These are phyloP conservation scores for Vicia villosa DNA, from an alignment of 306 rosid genomes.

Conservation along the genomic window DNA sequence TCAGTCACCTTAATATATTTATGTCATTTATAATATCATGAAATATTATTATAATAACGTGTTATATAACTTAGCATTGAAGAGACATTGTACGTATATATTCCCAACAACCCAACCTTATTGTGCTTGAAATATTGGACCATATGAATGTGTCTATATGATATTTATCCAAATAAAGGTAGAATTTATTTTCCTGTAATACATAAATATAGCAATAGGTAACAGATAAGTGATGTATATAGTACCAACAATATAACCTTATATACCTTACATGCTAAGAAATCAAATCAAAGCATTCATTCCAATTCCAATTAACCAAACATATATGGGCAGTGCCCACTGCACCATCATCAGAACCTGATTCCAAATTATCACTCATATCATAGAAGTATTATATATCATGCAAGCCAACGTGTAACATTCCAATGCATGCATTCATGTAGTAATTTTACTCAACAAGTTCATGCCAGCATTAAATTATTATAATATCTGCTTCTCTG, in stretches of 20 bases:
- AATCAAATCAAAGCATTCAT: not conserved
- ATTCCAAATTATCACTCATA: conserved; percentile 14
- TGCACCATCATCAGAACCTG: conserved; percentile 24
- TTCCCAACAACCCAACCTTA: too few species aligned
- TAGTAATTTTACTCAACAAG: conserved; percentile 4
- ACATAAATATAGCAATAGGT: conserved; percentile 2
- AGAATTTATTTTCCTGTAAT: not conserved
- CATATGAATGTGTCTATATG: too few species aligned
- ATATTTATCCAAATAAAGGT: too few species aligned
- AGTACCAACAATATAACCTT: not conserved
- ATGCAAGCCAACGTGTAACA: conserved; percentile 7
- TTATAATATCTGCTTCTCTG: too few species aligned
- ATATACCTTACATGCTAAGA: conserved; percentile 29
- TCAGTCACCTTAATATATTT: not conserved
- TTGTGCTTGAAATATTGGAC: too few species aligned
- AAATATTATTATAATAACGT: not conserved
- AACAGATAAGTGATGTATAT: conserved; percentile 10
- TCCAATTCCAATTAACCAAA: not conserved
- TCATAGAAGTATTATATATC: not conserved
- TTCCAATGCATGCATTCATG: conserved; percentile 30
- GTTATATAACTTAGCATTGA: not conserved
- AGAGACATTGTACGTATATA: too few species aligned
- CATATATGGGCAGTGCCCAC: conserved; percentile 33
- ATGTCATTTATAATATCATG: not conserved
- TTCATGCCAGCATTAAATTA: conserved; percentile 2